These are phyloP conservation scores for Hyphopichia buzzinii DNA, from an alignment of 1,139 yeast genomes.

Conservation along the genomic window DNA sequence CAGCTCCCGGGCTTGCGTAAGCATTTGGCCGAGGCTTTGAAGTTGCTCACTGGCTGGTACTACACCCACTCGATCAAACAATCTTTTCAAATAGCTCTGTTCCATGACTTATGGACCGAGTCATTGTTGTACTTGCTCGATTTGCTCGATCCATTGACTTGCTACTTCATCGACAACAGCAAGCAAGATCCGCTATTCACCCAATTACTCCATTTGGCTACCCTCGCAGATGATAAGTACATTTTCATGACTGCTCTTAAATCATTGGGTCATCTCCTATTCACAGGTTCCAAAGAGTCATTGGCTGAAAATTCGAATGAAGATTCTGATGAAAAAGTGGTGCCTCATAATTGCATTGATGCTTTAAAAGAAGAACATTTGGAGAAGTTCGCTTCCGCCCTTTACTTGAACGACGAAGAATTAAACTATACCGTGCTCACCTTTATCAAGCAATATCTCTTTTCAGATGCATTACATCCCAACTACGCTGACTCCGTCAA, in stretches of 20 bases:
- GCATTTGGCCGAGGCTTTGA: slow-evolving; percentile 44
- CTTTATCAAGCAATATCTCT: slow-evolving; percentile 38
- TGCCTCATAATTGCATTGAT: slow-evolving; percentile 42
- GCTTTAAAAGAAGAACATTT: slow-evolving; percentile 34
- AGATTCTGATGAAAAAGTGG: slow-evolving; percentile 19
- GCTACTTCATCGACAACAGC: slow-evolving; percentile 74
- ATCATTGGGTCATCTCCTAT: slow-evolving; percentile 41
- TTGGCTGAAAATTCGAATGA: slow-evolving; percentile 20
- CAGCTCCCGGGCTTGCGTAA: slow-evolving; percentile 49
- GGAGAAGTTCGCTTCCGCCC: slow-evolving; percentile 26
- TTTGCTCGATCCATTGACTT: slow-evolving; percentile 78
- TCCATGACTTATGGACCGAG: slow-evolving; percentile 51
- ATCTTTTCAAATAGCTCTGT: slow-evolving; percentile 19
- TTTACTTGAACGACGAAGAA: slow-evolving; percentile 39
- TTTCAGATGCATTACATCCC: slow-evolving; percentile 39
- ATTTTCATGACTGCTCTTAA: slow-evolving; percentile 46
- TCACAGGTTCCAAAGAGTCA: slow-evolving; percentile 7
- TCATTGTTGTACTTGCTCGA: slow-evolving; percentile 70
- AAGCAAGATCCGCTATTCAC: slow-evolving; percentile 62
- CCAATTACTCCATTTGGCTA: slow-evolving; percentile 46
- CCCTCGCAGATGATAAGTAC: slow-evolving; percentile 53
- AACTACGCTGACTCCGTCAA: slow-evolving; percentile 26
- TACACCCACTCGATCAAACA: slow-evolving; percentile 17
- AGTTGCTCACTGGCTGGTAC: slow-evolving; percentile 45
- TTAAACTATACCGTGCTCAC: slow-evolving; percentile 31